phyloP scores from a whole-genome alignment of 306 rosid genomes.

The Citrullus colocynthis region DNA sequence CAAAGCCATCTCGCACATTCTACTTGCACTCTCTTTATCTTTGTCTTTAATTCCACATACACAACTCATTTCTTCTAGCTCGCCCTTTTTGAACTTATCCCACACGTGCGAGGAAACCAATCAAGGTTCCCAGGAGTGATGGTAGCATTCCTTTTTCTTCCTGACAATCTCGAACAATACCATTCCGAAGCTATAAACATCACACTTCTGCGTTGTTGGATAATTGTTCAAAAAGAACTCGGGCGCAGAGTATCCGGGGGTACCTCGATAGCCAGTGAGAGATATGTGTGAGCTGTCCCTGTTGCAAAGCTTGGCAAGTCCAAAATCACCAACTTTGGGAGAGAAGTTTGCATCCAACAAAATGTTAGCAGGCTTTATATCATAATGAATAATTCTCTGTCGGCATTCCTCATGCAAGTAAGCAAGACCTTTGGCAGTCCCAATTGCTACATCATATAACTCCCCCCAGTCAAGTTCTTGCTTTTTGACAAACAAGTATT shows the following conservation, averaged over 20 bases:
- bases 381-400: conserved; percentile 40
- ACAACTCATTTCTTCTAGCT: conserved; percentile 1
- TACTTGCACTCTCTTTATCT: conserved; percentile 16
- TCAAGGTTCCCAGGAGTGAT: conserved; percentile 15
- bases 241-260: conserved; percentile 44
- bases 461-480: conserved; percentile 15
- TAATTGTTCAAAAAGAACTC: conserved; percentile 35
- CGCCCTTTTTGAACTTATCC: conserved; percentile 16
- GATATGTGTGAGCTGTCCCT: conserved; percentile 25
- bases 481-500: conserved; percentile 17
- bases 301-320: conserved; percentile 31
- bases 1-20: conserved; percentile 29
- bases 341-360: conserved; percentile 21
- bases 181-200: conserved; percentile 35
- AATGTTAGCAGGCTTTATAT: conserved; percentile 43
- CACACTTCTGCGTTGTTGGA: conserved; percentile 9
- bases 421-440: conserved; percentile 35
- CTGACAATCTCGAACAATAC: conserved; percentile 33
- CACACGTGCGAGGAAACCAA: conserved; percentile 40
- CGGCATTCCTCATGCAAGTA: conserved; percentile 37
- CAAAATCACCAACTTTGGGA: conserved; percentile 46
- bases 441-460: conserved; percentile 33
- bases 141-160: conserved; percentile 29
- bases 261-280: conserved; percentile 37
- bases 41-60: conserved; percentile 24